A percentile compares a stretch with the other conserved stretches of the same genome.
Conservation (phyloP, 140 eudicot species). For the Anethum foeniculum region DNA sequence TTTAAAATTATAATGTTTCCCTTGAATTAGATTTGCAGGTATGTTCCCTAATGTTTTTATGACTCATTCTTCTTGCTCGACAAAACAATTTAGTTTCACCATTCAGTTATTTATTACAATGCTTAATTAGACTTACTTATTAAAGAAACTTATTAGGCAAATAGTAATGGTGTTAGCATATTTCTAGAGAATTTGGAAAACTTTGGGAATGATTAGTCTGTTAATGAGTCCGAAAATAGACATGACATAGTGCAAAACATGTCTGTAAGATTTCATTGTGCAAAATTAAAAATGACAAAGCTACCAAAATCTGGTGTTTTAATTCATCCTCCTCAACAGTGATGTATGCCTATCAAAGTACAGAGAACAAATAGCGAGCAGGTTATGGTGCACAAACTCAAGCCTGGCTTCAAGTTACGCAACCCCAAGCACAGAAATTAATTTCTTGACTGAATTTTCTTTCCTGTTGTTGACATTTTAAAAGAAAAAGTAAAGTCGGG, state of each 20-base stretch:
- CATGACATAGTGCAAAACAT: constrained; percentile 72
- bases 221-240: constrained; percentile 76
- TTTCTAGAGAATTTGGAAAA: too few species aligned
- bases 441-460: too few species aligned
- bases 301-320: constrained; percentile 49
- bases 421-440: constrained; percentile 53
- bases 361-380: constrained; percentile 76
- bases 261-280: constrained; percentile 55
- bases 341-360: constrained; percentile 36
- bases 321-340: constrained; percentile 33
- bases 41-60: too few species aligned
- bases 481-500: too few species aligned
- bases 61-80: too few species aligned
- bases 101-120: too few species aligned
- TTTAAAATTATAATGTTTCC: too few species aligned
- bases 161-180: constrained; percentile 11
- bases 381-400: constrained; percentile 72
- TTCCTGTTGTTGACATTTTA: too few species aligned
- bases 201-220: constrained; percentile 18
- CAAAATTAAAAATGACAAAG: constrained; percentile 56
- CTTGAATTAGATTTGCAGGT: too few species aligned
- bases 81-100: too few species aligned
- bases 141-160: too few species aligned
- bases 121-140: too few species aligned
- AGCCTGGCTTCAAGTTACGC: constrained; percentile 71